phyloP scores from a whole-genome alignment of 1,284 basidiomycete species.

The Hymenochaete sp. region DNA sequence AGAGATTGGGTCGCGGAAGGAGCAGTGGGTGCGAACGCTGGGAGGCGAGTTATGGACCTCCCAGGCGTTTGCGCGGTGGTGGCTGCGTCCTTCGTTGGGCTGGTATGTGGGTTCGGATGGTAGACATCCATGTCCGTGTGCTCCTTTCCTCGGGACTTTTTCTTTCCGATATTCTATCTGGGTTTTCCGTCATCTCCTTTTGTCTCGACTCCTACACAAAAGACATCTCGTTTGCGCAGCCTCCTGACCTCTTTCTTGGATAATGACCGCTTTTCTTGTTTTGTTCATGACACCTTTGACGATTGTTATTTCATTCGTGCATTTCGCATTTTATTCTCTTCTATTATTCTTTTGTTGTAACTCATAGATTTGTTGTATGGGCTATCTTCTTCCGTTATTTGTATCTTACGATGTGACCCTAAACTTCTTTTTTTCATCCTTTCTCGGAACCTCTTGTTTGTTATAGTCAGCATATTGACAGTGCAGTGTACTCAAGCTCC shows the following conservation, averaged over 20 bases:
- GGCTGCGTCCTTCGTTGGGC: neutral
- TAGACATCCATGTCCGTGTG: neutral
- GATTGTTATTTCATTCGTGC: no score
- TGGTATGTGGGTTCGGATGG: neutral
- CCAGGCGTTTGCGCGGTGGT: neutral
- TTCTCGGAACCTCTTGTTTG: no score
- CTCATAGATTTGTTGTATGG: no score
- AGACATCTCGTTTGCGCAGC: neutral
- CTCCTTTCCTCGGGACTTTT: neutral
- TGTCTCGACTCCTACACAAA: no score
- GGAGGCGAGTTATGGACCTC: neutral
- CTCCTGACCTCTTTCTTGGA: neutral
- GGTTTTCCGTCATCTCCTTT: no score
- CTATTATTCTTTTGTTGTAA: neutral
- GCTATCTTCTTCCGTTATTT: no score
- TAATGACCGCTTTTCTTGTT: neutral
- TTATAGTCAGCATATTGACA: no score
- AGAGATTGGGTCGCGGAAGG: slow-evolving; percentile 57
- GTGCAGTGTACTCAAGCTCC: no score
- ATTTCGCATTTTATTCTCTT: neutral
- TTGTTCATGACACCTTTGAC: neutral
- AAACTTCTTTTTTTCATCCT: no score
- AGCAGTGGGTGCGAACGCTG: slow-evolving; percentile 35
- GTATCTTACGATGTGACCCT: no score
- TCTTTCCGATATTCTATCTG: neutral